These are phyloP conservation scores for Kazachstania kunashirensis DNA, from an alignment of 805 yeast species.

Conservation along the genomic window DNA sequence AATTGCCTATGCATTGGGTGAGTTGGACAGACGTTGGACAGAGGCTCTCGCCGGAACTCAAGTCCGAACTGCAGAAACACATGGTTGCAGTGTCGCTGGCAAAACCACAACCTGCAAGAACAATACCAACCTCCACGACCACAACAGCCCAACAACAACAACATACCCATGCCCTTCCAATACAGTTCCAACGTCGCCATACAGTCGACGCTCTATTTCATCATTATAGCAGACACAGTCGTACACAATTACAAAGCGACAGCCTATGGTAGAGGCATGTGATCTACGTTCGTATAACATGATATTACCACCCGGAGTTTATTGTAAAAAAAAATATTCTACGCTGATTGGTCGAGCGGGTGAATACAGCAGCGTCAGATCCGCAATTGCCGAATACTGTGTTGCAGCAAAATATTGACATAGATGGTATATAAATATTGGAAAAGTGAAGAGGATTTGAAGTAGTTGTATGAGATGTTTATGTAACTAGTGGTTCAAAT, in stretches of 20 bases:
- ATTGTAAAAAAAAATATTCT: not conserved
- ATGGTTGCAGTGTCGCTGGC: too few relatives aligned
- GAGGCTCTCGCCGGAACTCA: too few relatives aligned
- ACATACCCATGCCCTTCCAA: not conserved
- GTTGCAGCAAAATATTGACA: not conserved
- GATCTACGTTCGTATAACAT: too few relatives aligned
- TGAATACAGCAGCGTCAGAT: not conserved
- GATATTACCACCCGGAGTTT: too few relatives aligned
- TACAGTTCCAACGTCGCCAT: not conserved
- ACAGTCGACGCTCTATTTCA: not conserved
- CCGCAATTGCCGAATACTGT: slow-evolving; percentile 3
- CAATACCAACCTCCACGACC: not conserved
- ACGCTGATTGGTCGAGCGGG: not conserved
- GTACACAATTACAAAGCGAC: not conserved
- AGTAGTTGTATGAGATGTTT: too few relatives aligned
- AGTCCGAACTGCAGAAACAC: too few relatives aligned
- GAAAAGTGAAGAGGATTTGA: too few relatives aligned
- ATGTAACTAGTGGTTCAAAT: too few relatives aligned
- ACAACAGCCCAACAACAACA: not conserved
- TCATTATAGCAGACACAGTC: not conserved
- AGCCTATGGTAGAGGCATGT: not conserved
- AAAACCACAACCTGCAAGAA: too few relatives aligned
- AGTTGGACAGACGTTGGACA: too few relatives aligned
- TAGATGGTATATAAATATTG: not conserved
- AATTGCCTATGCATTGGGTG: slow-evolving; percentile 27